Base-by-base conservation (phyloP, 202 grass and related monocot species). In the Zoysia matrella region DNA sequence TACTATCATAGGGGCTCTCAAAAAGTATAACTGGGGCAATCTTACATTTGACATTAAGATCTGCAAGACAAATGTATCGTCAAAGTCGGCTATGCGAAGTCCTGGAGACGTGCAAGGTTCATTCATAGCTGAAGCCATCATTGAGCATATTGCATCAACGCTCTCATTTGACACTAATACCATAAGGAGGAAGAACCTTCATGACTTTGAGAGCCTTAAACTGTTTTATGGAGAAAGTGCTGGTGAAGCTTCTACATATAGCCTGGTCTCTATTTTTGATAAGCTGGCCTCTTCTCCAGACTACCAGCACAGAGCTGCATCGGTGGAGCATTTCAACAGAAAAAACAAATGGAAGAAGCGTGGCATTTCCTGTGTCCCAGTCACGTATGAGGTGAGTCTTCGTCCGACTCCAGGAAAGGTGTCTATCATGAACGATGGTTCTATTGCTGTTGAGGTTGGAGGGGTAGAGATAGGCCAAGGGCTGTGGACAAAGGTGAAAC, bases 381-480 rank as follows among this genome's bases (percentile, higher is more conserved):
- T 85, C 69, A 68, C 85, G 0, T 91, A 94, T 46, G 56, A 70
- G 50, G 94, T 97, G 6, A 40, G 0, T 1, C 73, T 90, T 53
- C 39, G 49, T 0, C 81, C 74, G 0, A 50, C 78, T 10, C 94
- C 94, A 11, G 94, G 94, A 5, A 97, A 87, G 83, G 89, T 97
- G 46, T 94, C 94, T 5, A 88, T 97, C 30, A 36, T 36, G 30
- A 36, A 36, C 30, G 30, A 36, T 36, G 30, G 30, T 36, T 36
- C 30, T 36, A 84, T 97, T 62, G 89, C 86, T 8, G 89, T 97
- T 6, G 94, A 97, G 78, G 94, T 94, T 2, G 92, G 90, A 52
- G 94, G 94, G 5, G 67, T 92, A 11, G 94, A 97, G 76, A 87
- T 97, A 50, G 94, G 94, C 1, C 94, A 97, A 75, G 94, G 94